Percentiles rank a stretch among this genome's conserved stretches.
These are phyloP conservation scores for Priceomyces haplophilus DNA, from an alignment of 805 yeast species.

Conservation along the genomic window DNA sequence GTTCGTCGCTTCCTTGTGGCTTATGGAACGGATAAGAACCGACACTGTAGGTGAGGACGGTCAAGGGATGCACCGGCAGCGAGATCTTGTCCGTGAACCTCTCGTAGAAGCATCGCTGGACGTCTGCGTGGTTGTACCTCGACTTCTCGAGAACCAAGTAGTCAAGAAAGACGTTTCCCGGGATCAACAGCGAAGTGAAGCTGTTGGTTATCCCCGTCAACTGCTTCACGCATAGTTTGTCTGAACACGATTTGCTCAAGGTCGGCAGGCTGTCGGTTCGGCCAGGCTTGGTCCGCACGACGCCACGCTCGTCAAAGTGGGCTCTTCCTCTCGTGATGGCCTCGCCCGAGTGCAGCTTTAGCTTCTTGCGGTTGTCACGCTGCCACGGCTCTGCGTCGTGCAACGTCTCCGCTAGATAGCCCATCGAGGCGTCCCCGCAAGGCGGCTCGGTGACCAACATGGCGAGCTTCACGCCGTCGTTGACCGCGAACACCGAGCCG, in stretches of 20 bases:
- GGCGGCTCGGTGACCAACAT: slow-evolving; percentile 75
- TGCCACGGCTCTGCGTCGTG: slow-evolving; percentile 20
- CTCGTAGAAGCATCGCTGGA: slow-evolving; percentile 42
- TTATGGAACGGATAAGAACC: slow-evolving; percentile 27
- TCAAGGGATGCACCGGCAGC: slow-evolving; percentile 18
- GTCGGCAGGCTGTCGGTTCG: slow-evolving; percentile 71
- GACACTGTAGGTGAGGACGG: slow-evolving; percentile 18
- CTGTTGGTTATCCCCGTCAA: slow-evolving; percentile 51
- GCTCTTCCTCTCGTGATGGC: slow-evolving; percentile 56
- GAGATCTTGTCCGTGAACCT: slow-evolving; percentile 13
- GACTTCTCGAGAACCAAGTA: slow-evolving; percentile 48
- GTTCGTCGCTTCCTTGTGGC: slow-evolving; percentile 6
- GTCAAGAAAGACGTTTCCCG: slow-evolving; percentile 38
- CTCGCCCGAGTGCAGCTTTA: slow-evolving; percentile 8
- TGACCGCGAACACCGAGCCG: slow-evolving; percentile 25
- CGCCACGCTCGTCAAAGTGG: slow-evolving; percentile 53
- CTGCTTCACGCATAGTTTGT: slow-evolving; percentile 70
- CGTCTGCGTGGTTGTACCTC: slow-evolving; percentile 23
- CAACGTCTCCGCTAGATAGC: slow-evolving; percentile 16
- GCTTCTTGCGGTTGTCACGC: slow-evolving; percentile 11
- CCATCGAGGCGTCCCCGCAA: slow-evolving; percentile 87
- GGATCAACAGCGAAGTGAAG: slow-evolving; percentile 33
- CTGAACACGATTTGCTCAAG: slow-evolving; percentile 83
- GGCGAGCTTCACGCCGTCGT: slow-evolving; percentile 43
- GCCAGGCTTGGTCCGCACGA: slow-evolving; percentile 91